These are phyloP conservation scores for Maudiozyma barnettii DNA, from an alignment of 805 yeast genomes.

Conservation along the genomic window DNA sequence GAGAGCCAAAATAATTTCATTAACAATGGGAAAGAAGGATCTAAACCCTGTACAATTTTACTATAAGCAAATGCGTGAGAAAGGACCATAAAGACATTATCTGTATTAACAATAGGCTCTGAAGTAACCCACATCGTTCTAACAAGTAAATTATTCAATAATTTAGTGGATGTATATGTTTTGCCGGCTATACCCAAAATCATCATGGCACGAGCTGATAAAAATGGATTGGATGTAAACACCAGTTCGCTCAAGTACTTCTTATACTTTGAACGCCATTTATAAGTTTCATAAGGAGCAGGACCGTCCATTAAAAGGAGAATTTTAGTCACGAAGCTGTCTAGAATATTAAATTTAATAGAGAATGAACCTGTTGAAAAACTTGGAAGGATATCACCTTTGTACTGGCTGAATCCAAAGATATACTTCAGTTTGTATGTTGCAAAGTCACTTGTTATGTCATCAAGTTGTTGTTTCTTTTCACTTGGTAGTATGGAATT, in stretches of 20 bases:
- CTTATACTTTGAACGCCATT: conserved; percentile 60
- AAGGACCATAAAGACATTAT: conserved; percentile 24
- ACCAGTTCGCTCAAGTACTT: conserved; percentile 55
- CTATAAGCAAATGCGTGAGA: conserved; percentile 35
- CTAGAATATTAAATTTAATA: conserved; percentile 37
- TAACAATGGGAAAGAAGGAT: conserved; percentile 25
- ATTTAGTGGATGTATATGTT: conserved; percentile 51
- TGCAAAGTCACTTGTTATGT: conserved; percentile 33
- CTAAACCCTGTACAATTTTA: conserved; percentile 32
- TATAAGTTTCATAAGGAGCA: conserved; percentile 36
- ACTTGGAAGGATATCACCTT: conserved; percentile 28
- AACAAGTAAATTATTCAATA: conserved; percentile 28
- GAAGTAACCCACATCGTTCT: conserved; percentile 31
- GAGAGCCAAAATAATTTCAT: conserved; percentile 33
- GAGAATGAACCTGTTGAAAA: conserved; percentile 32
- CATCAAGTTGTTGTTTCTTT: conserved; percentile 35
- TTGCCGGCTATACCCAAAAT: conserved; percentile 61
- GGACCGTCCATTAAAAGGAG: conserved; percentile 43
- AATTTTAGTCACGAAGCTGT: conserved; percentile 48
- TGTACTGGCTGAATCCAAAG: conserved; percentile 58
- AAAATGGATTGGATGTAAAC: conserved; percentile 43
- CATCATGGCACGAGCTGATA: conserved; percentile 59
- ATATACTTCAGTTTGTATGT: conserved; percentile 61
- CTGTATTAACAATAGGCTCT: conserved; percentile 26
- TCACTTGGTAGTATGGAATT: conserved; percentile 41